Conservation (phyloP, 148 eudicot genomes). For the Vaccinium vitisidaea region DNA sequence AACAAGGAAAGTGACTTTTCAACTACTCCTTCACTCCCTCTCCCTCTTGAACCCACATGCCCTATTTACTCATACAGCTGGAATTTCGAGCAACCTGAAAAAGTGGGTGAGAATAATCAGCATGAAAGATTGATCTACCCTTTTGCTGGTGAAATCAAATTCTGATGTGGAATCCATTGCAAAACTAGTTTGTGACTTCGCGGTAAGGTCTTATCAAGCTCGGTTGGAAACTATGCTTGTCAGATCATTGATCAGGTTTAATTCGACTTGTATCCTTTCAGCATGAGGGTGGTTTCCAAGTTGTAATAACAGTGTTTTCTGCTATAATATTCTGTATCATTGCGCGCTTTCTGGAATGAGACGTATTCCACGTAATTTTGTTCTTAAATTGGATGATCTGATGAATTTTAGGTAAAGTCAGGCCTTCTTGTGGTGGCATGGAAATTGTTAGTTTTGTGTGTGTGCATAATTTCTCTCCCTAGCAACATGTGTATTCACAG, state of each 20-base stretch:
- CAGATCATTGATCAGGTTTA: neutral
- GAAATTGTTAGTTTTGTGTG: neutral
- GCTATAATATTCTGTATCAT: neutral
- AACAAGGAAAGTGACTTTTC: slow-evolving; percentile 25
- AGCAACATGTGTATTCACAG: too few species aligned
- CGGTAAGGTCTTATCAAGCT: neutral
- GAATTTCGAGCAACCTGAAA: slow-evolving; percentile 5
- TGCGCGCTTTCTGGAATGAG: neutral
- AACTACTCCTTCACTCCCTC: slow-evolving; percentile 17
- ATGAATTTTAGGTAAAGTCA: neutral
- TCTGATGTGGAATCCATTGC: neutral
- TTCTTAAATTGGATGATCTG: neutral
- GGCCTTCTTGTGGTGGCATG: neutral
- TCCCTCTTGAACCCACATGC: slow-evolving; percentile 13
- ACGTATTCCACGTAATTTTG: neutral
- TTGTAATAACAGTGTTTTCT: neutral
- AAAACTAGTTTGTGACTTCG: neutral
- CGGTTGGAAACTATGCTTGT: neutral
- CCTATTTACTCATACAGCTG: slow-evolving; percentile 23
- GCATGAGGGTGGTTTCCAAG: neutral
- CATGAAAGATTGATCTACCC: neutral
- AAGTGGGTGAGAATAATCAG: neutral
- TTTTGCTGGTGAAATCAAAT: neutral
- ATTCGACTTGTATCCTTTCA: neutral
- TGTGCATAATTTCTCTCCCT: neutral